Evolutionary conservation across 2,329 filamentous ascomycete genomes (phyloP).

Genomic region (Neoascochyta sp.): DNA sequence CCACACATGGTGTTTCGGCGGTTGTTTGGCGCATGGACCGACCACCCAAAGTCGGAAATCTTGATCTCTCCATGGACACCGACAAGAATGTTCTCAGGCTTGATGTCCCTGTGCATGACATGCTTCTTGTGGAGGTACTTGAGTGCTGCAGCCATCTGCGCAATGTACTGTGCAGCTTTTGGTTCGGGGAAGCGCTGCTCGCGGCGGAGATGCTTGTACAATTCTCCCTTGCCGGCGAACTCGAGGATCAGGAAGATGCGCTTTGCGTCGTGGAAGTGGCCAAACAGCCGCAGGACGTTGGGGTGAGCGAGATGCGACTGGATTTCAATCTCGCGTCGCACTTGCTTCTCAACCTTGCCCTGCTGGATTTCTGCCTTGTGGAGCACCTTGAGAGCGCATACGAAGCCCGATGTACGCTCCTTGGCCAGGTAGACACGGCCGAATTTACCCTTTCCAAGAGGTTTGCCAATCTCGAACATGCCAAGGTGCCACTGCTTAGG

Average conservation of each 20-base stretch:
- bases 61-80: slow-evolving; percentile 98
- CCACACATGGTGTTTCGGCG: slow-evolving; percentile 93
- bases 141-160: slow-evolving; percentile 85
- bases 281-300: slow-evolving; percentile 78
- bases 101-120: slow-evolving; percentile 96
- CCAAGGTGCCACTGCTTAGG: slow-evolving; percentile 71
- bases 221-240: slow-evolving; percentile 78
- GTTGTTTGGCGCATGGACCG: slow-evolving; percentile 94
- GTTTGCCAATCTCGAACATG: slow-evolving; percentile 91
- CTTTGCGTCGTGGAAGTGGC: slow-evolving; percentile 86
- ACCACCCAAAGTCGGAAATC: slow-evolving; percentile 98
- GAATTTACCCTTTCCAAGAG: slow-evolving; percentile 83
- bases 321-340: slow-evolving; percentile 84
- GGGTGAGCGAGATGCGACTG: slow-evolving; percentile 83
- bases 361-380: slow-evolving; percentile 80
- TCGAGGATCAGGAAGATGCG: slow-evolving; percentile 84
- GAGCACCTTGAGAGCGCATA: slow-evolving; percentile 81
- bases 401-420: slow-evolving; percentile 73
- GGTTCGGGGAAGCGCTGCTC: slow-evolving; percentile 79
- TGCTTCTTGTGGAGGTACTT: slow-evolving; percentile 94
- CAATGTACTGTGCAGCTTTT: slow-evolving; percentile 82
- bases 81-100: slow-evolving; percentile 94
- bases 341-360: slow-evolving; percentile 80
- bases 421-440: slow-evolving; percentile 81
- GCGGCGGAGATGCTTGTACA: slow-evolving; percentile 80